Percentiles rank a stretch among this genome's conserved stretches.
Conservation (phyloP, 352 stramenopile species). For the Phytopythium kandeliae region DNA sequence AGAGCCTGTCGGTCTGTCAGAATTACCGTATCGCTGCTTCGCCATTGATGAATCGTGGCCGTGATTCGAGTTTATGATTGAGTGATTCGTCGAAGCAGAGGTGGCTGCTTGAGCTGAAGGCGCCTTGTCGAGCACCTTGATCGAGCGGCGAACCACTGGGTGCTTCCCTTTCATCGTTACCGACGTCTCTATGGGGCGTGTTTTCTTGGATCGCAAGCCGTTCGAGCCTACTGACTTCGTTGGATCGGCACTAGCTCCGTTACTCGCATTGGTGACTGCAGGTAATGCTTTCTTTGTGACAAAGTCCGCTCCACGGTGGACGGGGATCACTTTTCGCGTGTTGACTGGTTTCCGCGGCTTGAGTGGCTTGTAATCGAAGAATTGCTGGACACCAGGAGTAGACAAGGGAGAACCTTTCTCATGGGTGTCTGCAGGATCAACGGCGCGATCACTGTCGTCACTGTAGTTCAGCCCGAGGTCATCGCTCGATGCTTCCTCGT, state of each 20-base stretch:
- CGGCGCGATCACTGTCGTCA: conserved; percentile 22
- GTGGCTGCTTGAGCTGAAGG: not conserved
- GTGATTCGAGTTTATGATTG: not conserved
- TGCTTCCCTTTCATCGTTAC: conserved; percentile 37
- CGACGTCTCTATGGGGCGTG: conserved; percentile 18
- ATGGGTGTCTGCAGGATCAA: conserved; percentile 6
- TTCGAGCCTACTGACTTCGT: conserved; percentile 33
- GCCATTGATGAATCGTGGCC: not conserved
- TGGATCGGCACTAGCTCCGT: conserved; percentile 4
- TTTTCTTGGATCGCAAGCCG: conserved; percentile 26
- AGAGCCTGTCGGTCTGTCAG: not conserved
- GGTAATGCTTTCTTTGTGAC: conserved; percentile 7
- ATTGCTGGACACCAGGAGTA: conserved; percentile 24
- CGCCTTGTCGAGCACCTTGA: conserved; percentile 25
- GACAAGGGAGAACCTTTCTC: conserved; percentile 8
- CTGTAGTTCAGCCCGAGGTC: conserved; percentile 34
- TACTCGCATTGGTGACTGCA: conserved; percentile 1
- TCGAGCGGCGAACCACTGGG: conserved; percentile 27
- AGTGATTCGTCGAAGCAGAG: not conserved
- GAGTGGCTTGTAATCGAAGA: conserved; percentile 26
- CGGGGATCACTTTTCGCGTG: conserved; percentile 21
- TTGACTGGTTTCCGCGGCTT: conserved; percentile 22
- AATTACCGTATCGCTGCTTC: not conserved
- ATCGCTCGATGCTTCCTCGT: conserved; percentile 25
- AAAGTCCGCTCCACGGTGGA: conserved; percentile 17